These are phyloP conservation scores for Calocera viscosa DNA, from an alignment of 768 basidiomycete genomes.

Conservation along the genomic window DNA sequence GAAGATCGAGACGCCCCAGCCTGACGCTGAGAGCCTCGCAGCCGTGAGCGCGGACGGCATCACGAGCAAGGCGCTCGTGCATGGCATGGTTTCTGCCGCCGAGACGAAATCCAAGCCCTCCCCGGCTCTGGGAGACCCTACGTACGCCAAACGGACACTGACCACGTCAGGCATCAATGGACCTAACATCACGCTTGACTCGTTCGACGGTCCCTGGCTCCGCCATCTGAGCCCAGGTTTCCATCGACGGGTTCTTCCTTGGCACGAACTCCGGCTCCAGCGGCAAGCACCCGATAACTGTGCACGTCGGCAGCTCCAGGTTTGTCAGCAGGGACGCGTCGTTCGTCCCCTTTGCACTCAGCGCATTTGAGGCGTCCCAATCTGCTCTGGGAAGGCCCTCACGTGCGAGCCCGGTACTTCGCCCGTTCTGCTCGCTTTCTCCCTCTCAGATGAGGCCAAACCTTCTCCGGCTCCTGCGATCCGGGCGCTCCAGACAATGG, in stretches of 20 bases:
- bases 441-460: slow-evolving; percentile 79
- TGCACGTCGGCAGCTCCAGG: slow-evolving; percentile 63
- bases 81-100: slow-evolving; percentile 73
- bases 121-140: slow-evolving; percentile 81
- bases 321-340: slow-evolving; percentile 47
- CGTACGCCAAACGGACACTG: slow-evolving; percentile 57
- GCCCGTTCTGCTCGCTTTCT: slow-evolving; percentile 49
- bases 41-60: slow-evolving; percentile 46
- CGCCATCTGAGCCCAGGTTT: too few relatives aligned
- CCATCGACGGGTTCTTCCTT: too few relatives aligned
- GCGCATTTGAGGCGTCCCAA: slow-evolving; percentile 57
- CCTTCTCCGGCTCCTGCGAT: slow-evolving; percentile 75
- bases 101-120: slow-evolving; percentile 94
- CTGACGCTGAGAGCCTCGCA: background rate
- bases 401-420: slow-evolving; percentile 20
- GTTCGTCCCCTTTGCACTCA: slow-evolving; percentile 45
- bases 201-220: too few relatives aligned
- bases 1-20: too few relatives aligned
- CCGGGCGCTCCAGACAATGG: slow-evolving; percentile 69
- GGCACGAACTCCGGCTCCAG: background rate
- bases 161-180: slow-evolving; percentile 28
- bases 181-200: slow-evolving; percentile 40
- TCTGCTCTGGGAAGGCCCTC: slow-evolving; percentile 57
- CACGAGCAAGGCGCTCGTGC: slow-evolving; percentile 45
- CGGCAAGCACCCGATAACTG: slow-evolving; percentile 20